Evolutionary conservation across 139 green algal species (phyloP).

Genomic region (Spirogloea muscicola): DNA sequence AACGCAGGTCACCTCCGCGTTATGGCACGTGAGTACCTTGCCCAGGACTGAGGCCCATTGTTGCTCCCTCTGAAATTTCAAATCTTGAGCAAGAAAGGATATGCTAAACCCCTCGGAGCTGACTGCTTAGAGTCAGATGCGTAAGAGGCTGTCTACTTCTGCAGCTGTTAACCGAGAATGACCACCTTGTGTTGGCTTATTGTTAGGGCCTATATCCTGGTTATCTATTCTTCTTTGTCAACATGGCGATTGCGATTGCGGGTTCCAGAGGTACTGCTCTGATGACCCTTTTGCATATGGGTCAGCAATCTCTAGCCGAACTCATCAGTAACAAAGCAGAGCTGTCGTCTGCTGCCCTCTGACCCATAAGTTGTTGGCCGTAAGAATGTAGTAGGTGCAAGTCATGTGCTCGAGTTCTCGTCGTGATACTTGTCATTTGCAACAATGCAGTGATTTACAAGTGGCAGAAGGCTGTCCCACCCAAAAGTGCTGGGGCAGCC

Average conservation of each 20-base stretch:
- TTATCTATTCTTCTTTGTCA: slow-evolving; percentile 44
- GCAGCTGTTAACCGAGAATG: background rate
- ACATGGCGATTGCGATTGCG: slow-evolving; percentile 25
- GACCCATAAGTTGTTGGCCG: too few relatives aligned
- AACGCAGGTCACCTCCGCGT: slow-evolving; percentile 31
- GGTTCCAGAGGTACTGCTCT: slow-evolving; percentile 27
- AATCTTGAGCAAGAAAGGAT: background rate
- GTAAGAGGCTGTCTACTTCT: background rate
- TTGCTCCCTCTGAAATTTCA: background rate
- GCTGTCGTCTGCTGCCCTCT: too few relatives aligned
- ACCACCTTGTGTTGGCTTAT: background rate
- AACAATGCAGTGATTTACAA: too few relatives aligned
- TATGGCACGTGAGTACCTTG: slow-evolving; percentile 44
- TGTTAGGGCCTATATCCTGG: slow-evolving; percentile 35
- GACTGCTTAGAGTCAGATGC: background rate
- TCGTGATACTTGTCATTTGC: too few relatives aligned
- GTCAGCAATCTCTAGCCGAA: too few relatives aligned
- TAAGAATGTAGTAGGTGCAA: too few relatives aligned
- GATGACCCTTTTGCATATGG: background rate
- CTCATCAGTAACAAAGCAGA: too few relatives aligned
- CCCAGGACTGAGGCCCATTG: background rate
- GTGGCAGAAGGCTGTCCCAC: background rate
- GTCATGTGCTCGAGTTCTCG: too few relatives aligned
- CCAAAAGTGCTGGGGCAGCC: background rate
- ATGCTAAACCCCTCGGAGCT: background rate